phyloP scores from a whole-genome alignment of 768 basidiomycete species.

The Boletus rubropictus region DNA sequence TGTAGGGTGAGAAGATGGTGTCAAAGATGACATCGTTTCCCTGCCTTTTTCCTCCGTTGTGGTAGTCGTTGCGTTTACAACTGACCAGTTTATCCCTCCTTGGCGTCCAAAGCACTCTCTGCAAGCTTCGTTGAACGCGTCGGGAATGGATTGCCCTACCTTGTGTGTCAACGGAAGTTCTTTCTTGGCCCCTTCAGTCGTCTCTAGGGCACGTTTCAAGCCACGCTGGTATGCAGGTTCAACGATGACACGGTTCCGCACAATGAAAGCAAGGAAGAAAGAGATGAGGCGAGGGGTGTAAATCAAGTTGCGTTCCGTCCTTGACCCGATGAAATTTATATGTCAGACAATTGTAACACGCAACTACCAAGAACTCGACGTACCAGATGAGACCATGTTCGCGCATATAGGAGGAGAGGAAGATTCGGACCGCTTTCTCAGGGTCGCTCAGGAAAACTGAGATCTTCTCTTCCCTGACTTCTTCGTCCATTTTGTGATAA shows the following conservation, averaged over 20 bases:
- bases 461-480: conserved; percentile 40
- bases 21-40: background rate
- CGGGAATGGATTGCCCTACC: conserved; percentile 37
- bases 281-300: conserved; percentile 48
- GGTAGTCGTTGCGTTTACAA: conserved; percentile 6
- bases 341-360: background rate
- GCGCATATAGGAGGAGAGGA: conserved; percentile 65
- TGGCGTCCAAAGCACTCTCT: conserved; percentile 45
- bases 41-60: conserved; percentile 8
- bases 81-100: conserved; percentile 35
- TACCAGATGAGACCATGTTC: conserved; percentile 68
- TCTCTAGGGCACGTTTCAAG: conserved; percentile 41
- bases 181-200: conserved; percentile 36
- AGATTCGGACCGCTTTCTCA: conserved; percentile 51
- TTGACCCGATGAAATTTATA: conserved; percentile 15
- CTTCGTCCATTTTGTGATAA: conserved; percentile 29
- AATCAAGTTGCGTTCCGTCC: conserved; percentile 44
- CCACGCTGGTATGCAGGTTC: conserved; percentile 42
- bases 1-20: conserved; percentile 3
- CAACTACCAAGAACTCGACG: conserved; percentile 12
- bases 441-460: conserved; percentile 57
- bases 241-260: conserved; percentile 49
- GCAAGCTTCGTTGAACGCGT: conserved; percentile 46
- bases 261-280: conserved; percentile 59
- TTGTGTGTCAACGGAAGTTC: conserved; percentile 41